Percentiles rank a stretch among this genome's conserved stretches.
Conservation (phyloP, 129 eudicot genomes). For the Helichrysum umbraculigerum region DNA sequence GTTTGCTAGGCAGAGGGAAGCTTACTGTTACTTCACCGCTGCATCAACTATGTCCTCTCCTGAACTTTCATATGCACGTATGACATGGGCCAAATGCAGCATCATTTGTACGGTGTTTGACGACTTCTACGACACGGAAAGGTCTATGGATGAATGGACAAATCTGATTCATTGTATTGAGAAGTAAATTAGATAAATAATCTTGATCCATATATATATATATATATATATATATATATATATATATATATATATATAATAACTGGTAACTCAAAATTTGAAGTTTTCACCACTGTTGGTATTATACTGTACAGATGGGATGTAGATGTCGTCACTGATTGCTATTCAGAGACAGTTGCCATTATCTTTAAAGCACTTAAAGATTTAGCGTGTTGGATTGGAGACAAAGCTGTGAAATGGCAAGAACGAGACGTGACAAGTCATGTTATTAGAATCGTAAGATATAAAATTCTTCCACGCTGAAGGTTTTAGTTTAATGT, state of each 20-base stretch:
- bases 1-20: conserved; percentile 75
- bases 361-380: conserved; percentile 61
- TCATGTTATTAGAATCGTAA: conserved; percentile 60
- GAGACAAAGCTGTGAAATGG: conserved; percentile 42
- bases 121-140: conserved; percentile 86
- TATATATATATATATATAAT: no score
- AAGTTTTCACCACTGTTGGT: no score
- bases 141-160: conserved; percentile 64
- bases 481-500: no score
- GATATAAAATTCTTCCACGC: background rate
- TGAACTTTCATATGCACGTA: conserved; percentile 74
- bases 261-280: no score
- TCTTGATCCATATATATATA: no score
- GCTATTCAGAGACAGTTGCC: conserved; percentile 55
- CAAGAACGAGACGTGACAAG: conserved; percentile 50
- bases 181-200: conserved; percentile 34
- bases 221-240: no score
- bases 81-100: conserved; percentile 85
- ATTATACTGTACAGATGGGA: conserved; percentile 54
- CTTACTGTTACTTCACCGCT: conserved; percentile 81
- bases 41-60: conserved; percentile 66
- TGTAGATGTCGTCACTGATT: conserved; percentile 41
- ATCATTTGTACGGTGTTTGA: conserved; percentile 76
- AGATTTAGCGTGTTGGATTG: conserved; percentile 45
- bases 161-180: conserved; percentile 60